phyloP scores from a whole-genome alignment of 768 basidiomycete genomes.

The Jaapia argillacea region DNA sequence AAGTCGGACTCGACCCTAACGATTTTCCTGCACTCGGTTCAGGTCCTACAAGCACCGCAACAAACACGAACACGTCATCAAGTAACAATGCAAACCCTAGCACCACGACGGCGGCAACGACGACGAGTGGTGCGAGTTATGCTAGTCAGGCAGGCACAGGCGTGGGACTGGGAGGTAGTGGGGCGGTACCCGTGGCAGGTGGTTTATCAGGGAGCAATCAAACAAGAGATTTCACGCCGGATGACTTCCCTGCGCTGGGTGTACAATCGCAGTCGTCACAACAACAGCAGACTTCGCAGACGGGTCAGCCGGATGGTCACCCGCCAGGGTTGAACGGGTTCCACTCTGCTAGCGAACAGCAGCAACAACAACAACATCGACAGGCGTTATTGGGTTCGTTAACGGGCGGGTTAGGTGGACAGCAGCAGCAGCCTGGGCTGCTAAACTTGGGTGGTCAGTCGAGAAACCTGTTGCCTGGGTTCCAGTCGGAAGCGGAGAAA shows the following conservation, averaged over 20 bases:
- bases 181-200: constrained; percentile 23
- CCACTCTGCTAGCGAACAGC: constrained; percentile 35
- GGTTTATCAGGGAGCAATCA: constrained; percentile 24
- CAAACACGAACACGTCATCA: constrained; percentile 24
- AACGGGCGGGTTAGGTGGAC: constrained; percentile 25
- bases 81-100: too few species aligned
- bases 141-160: constrained; percentile 73
- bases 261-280: constrained; percentile 41
- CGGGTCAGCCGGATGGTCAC: constrained; percentile 28
- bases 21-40: constrained; percentile 82
- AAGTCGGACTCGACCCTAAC: constrained; percentile 76
- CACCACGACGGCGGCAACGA: constrained; percentile 21
- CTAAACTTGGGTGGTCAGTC: constrained; percentile 40
- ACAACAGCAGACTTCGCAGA: constrained; percentile 25
- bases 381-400: constrained; percentile 47
- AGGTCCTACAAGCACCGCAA: constrained; percentile 36
- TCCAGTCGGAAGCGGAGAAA: constrained; percentile 49
- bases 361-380: too few species aligned
- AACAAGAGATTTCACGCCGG: constrained; percentile 68
- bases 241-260: constrained; percentile 84
- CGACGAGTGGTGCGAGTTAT: constrained; percentile 47
- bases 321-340: constrained; percentile 78
- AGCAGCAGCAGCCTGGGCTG: constrained; percentile 54
- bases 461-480: constrained; percentile 23
- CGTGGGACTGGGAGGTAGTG: constrained; percentile 33